Evolutionary conservation across 495 filamentous ascomycete genomes (phyloP).

Genomic region (Xylaria scruposa): DNA sequence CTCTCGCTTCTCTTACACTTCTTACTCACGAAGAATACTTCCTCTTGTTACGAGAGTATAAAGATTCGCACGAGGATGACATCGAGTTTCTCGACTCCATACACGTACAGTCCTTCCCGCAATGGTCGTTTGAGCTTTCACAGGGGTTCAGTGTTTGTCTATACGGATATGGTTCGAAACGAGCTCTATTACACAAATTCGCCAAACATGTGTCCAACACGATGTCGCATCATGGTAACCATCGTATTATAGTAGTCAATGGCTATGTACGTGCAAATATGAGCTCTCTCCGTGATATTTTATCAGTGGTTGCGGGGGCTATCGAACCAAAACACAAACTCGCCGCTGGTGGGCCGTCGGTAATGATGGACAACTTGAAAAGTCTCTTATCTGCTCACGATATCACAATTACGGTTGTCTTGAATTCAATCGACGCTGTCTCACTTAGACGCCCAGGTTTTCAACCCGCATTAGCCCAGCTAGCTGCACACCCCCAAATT

Average conservation of each 20-base stretch:
- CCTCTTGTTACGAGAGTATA: constrained; percentile 66
- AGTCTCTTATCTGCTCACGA: constrained; percentile 56
- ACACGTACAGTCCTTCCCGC: constrained; percentile 81
- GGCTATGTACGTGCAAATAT: constrained; percentile 73
- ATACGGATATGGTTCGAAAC: constrained; percentile 92
- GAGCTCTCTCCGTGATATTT: constrained; percentile 77
- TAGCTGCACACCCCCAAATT: constrained; percentile 77
- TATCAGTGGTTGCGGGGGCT: constrained; percentile 73
- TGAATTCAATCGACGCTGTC: constrained; percentile 85
- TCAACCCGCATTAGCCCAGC: constrained; percentile 75
- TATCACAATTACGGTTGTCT: constrained; percentile 66
- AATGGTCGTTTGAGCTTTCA: constrained; percentile 91
- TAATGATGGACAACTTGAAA: constrained; percentile 57
- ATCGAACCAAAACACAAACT: constrained; percentile 61
- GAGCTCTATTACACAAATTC: constrained; percentile 75
- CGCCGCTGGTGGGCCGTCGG: constrained; percentile 45
- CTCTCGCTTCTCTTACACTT: constrained; percentile 72
- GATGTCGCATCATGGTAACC: constrained; percentile 43
- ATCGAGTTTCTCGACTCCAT: constrained; percentile 73
- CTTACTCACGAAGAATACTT: constrained; percentile 94
- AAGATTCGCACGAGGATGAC: constrained; percentile 75
- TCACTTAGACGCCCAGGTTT: constrained; percentile 72
- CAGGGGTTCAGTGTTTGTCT: constrained; percentile 91
- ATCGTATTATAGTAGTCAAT: constrained; percentile 83
- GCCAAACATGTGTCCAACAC: constrained; percentile 71